These are phyloP conservation scores for Pseudocercospora crystallina DNA, from an alignment of 2,329 filamentous ascomycete species.

Conservation along the genomic window DNA sequence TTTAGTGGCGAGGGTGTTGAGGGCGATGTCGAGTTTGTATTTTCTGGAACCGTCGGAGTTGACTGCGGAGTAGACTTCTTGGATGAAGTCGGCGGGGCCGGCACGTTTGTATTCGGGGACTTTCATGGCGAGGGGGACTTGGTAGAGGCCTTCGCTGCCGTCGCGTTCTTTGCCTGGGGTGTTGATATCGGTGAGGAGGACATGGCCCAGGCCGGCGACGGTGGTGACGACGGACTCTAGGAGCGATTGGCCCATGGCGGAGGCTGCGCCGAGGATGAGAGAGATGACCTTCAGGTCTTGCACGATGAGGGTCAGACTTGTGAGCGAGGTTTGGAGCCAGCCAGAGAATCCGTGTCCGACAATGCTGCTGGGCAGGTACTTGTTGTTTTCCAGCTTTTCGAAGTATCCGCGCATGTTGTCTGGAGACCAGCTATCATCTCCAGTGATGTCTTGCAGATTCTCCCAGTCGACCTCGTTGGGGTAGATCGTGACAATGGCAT, in stretches of 20 bases:
- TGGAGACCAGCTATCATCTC: conserved; percentile 59
- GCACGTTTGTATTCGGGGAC: conserved; percentile 4
- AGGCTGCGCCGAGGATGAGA: conserved; percentile 51
- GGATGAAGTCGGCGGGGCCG: conserved; percentile 9
- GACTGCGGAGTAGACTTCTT: background rate
- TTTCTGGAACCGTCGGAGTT: conserved; percentile 10
- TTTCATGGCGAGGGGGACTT: conserved; percentile 57
- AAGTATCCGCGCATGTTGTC: conserved; percentile 61
- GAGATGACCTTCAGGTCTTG: conserved; percentile 56
- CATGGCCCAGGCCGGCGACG: conserved; percentile 45
- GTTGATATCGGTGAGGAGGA: conserved; percentile 50
- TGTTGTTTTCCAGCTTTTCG: conserved; percentile 51
- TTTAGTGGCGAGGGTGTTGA: conserved; percentile 69
- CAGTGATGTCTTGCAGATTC: conserved; percentile 57
- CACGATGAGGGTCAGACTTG: conserved; percentile 53
- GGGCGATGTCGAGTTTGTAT: conserved; percentile 22
- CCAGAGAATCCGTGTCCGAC: conserved; percentile 57
- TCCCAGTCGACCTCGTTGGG: conserved; percentile 62
- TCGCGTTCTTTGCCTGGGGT: conserved; percentile 40
- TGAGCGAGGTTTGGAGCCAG: conserved; percentile 55
- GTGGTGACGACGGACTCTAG: conserved; percentile 39
- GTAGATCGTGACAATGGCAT: conserved; percentile 60
- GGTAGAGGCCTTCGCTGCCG: conserved; percentile 51
- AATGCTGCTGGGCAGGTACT: conserved; percentile 40
- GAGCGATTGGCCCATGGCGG: conserved; percentile 44